Evolutionary conservation across 73 alveolate genomes (phyloP), one percentile per base, ranked within the genome.

Genomic region (Paramecium pentaurelia): DNA sequence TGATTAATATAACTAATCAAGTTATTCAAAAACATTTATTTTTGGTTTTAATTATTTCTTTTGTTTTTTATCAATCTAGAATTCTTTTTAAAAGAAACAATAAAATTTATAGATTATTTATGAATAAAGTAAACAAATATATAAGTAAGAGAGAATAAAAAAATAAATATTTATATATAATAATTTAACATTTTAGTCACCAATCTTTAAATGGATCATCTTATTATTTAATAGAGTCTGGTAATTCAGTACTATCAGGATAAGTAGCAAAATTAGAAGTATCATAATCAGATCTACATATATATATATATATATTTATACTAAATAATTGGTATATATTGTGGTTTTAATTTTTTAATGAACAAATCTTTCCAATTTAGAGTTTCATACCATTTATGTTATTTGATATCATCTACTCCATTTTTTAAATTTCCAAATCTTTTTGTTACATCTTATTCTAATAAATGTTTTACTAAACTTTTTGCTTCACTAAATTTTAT

Each of bases 151-250:
- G 25, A 22, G 25, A 22, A 22, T 22, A 22, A 22, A 38, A 47
- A 45, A 4, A 8, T 45, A 45, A 10, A 47, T 47, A 47, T 47
- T 1, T 47, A 49, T 12, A 49, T 49, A 49, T 16, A 16, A 49
- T 12, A 49, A 16, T 49, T 49, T 49, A 49, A 49, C 25, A 14
- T 49, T 49, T 49, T 49, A 49, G 60, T 71, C 86, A 97, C 99
- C 99, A 97, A 64, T 97, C 97, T 64, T 95, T 91, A 93, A 97
- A 97, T 20, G 99, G 99, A 88, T 97, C 99, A 75, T 97, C 98
- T 58, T 95, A 88, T 71, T 92, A 71, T 77, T 86, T 59, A 34
- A 96, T 95, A 59, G 94, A 90, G 10, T 94, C 94, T n/a, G 98
- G 93, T 59, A 86, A 88, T 34, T 96, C 95, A 40, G 97, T 98